Conservation (phyloP, 2,329 filamentous ascomycete genomes). For the Fusarium veterinarium region DNA sequence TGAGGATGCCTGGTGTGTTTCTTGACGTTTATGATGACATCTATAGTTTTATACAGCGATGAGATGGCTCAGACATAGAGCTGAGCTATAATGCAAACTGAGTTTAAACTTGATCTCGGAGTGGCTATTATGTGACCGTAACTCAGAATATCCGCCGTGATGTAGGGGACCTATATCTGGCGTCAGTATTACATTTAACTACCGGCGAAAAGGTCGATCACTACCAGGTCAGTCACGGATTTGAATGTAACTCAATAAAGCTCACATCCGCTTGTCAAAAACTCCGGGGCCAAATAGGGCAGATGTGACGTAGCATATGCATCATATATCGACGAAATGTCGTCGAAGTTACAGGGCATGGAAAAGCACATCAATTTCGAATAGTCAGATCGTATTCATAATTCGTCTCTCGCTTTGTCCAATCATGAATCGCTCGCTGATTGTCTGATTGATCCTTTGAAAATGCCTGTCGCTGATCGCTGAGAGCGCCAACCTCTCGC, state of each 20-base stretch:
- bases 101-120: background rate
- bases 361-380: background rate
- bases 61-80: conserved; percentile 1
- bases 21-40: conserved; percentile 26
- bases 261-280: conserved; percentile 1
- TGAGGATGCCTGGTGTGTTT: conserved; percentile 9
- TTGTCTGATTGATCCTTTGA: background rate
- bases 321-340: conserved; percentile 17
- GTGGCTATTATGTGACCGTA: background rate
- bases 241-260: background rate
- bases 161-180: background rate
- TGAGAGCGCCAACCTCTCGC: background rate
- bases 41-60: conserved; percentile 18
- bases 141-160: background rate
- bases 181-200: background rate
- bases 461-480: background rate
- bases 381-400: background rate
- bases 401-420: background rate
- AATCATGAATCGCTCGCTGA: background rate
- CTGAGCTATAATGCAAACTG: conserved; percentile 27
- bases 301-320: conserved; percentile 24
- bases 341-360: conserved; percentile 1
- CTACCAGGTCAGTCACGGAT: background rate
- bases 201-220: background rate
- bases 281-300: background rate